Evolutionary conservation across 306 rosid genomes (phyloP), one percentile per base, ranked within the genome.

Genomic region (Prunus dulcis): DNA sequence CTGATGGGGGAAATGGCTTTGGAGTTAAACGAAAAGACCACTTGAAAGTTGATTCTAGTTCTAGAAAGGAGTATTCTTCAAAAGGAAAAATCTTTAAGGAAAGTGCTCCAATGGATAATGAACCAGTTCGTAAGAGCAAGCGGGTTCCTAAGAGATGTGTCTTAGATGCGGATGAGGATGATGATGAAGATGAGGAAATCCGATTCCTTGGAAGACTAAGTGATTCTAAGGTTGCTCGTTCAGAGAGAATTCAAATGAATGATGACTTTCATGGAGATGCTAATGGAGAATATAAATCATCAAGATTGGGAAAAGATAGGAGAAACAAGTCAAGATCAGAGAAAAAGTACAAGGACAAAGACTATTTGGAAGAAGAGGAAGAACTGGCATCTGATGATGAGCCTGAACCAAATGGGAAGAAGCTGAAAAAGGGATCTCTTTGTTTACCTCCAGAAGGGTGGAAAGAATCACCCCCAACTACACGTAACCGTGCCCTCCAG

Each of bases 111-210:
- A 67, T 17, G 23, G 52, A 77, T 22, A 58, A 67, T 7, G 86
- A 82, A 58, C 66, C 71, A 19, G 82, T 72, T 62, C 79, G 83
- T 34, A 84, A 84, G 71, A 82, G 85, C 81, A 87, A 79, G 60
- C 70, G 86, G 57, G 69, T 78, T 78, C 77, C 81, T 28, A 82
- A 82, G 70, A 82, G 77, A 61, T 70, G 85, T 7, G 68, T 68
- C 47, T 70, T 77, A 27, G 81, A 67, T 56, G 77, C 20, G 14
- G 84, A 57, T 41, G 78, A 80, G 12, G 77, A 75, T 19, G 87
- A 69, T 10, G 80, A 81, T 53, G 84, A 75, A 57, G 82, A 84
- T 38, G 77, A 74, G 12, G 84, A 86, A 62, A 79, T 87, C 67
- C 82, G n/a, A 9, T 84, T 78, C 47, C 86, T 87, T 49, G 82